phyloP scores from a whole-genome alignment of 1,284 basidiomycete genomes.

The Papiliotrema fonsecae region DNA sequence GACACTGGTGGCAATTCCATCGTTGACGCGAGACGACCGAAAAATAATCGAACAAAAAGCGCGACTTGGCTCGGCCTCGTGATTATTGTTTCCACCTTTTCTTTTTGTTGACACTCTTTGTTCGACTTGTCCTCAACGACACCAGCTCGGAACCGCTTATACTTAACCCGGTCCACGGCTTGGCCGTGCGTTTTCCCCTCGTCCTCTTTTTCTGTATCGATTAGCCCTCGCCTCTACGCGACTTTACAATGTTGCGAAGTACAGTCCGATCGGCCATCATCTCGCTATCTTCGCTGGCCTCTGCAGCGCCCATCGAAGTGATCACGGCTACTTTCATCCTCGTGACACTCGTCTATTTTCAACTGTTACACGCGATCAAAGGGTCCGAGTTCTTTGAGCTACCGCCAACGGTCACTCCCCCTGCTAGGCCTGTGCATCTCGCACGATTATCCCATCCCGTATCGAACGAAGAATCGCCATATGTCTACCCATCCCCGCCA shows the following conservation, averaged over 20 bases:
- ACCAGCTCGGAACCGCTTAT: not conserved
- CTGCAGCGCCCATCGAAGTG: conserved; percentile 62
- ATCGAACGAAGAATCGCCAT: conserved; percentile 18
- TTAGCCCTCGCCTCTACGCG: not conserved
- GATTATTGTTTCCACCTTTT: not conserved
- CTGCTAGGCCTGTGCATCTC: conserved; percentile 36
- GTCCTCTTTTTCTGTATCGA: not conserved
- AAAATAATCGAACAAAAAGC: not conserved
- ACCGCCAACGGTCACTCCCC: conserved; percentile 20
- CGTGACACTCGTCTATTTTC: conserved; percentile 86
- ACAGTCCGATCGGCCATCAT: conserved; percentile 35
- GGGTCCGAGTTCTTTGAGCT: conserved; percentile 50
- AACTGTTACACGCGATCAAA: conserved; percentile 79
- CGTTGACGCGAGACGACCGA: not conserved
- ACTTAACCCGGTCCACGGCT: not conserved
- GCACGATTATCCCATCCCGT: conserved; percentile 31
- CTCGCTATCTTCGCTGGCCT: conserved; percentile 45
- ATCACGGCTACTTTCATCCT: conserved; percentile 82
- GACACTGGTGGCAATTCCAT: not conserved
- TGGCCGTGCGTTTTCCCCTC: not conserved
- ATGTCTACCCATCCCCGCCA: conserved; percentile 14
- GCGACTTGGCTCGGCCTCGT: not conserved
- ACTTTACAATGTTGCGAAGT: conserved; percentile 20
- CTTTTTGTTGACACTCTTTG: not conserved
- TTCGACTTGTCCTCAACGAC: not conserved